These are phyloP conservation scores for Aspergillus alliaceus DNA, from an alignment of 2,329 filamentous ascomycete genomes.

Conservation along the genomic window DNA sequence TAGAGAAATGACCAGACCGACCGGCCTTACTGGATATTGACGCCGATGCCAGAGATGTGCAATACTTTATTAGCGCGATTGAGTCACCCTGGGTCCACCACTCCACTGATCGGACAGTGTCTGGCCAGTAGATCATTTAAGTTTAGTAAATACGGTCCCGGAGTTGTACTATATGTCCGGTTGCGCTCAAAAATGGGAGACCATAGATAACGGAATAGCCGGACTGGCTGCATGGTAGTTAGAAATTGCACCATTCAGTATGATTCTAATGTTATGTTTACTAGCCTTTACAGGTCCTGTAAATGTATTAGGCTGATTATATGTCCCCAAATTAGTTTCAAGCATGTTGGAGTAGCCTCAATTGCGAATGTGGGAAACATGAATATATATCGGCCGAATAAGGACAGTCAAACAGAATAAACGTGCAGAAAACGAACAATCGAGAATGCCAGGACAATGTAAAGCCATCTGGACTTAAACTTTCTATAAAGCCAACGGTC, in stretches of 20 bases:
- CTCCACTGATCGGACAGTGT: background rate
- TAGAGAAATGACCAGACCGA: background rate
- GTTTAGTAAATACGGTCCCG: slow-evolving; percentile 1
- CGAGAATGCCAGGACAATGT: background rate
- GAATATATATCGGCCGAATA: background rate
- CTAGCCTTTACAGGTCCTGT: background rate
- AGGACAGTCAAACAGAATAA: background rate
- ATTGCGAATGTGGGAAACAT: too few relatives aligned
- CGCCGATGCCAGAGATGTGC: background rate
- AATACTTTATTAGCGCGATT: background rate
- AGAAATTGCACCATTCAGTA: background rate
- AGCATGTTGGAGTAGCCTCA: background rate
- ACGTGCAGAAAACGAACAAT: background rate
- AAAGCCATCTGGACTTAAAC: too few relatives aligned
- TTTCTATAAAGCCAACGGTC: background rate
- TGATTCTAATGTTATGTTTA: background rate
- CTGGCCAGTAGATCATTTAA: background rate
- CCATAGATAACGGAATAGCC: background rate
- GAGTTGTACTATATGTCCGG: background rate
- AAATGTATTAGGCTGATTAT: background rate
- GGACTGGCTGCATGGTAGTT: background rate
- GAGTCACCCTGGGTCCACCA: background rate
- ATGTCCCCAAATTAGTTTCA: background rate
- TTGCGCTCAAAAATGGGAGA: background rate
- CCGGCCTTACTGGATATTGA: background rate